phyloP scores from a whole-genome alignment of 306 rosid species.

The Quercus alba region DNA sequence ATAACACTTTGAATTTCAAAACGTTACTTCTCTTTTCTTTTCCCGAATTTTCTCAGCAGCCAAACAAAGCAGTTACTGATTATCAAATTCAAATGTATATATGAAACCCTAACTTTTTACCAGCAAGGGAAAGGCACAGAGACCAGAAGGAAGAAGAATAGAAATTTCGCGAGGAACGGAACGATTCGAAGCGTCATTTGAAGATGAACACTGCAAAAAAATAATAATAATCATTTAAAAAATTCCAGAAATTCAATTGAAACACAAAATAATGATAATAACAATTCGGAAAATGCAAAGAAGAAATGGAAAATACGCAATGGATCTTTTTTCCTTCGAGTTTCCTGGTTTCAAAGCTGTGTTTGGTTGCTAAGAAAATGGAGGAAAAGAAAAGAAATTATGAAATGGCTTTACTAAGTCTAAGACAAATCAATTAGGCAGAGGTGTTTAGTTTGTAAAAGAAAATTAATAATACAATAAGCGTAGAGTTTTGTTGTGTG shows the following conservation, averaged over 20 bases:
- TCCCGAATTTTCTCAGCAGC: not conserved
- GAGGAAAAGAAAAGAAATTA: not conserved
- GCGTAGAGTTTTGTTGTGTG: too few relatives aligned
- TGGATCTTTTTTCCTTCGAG: not conserved
- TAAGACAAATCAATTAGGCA: not conserved
- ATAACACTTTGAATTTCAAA: not conserved
- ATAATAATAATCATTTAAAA: not conserved
- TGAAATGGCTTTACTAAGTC: not conserved
- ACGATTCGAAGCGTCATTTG: conserved; percentile 17
- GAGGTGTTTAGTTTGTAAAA: not conserved
- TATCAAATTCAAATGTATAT: not conserved
- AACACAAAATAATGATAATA: not conserved
- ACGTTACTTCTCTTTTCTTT: not conserved
- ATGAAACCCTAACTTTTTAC: not conserved
- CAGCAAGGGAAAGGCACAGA: not conserved
- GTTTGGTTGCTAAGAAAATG: not conserved
- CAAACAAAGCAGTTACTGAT: not conserved
- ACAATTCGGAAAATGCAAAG: not conserved
- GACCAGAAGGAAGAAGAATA: conserved; percentile 4
- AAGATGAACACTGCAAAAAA: conserved; percentile 5
- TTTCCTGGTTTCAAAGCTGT: not conserved
- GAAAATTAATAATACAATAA: too few relatives aligned
- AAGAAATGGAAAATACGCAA: not conserved
- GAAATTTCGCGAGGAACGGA: conserved; percentile 2
- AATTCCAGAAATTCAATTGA: not conserved